Evolutionary conservation across 192 early-diverging fungal genomes (phyloP).

Genomic region (Umbelopsis ramanniana): DNA sequence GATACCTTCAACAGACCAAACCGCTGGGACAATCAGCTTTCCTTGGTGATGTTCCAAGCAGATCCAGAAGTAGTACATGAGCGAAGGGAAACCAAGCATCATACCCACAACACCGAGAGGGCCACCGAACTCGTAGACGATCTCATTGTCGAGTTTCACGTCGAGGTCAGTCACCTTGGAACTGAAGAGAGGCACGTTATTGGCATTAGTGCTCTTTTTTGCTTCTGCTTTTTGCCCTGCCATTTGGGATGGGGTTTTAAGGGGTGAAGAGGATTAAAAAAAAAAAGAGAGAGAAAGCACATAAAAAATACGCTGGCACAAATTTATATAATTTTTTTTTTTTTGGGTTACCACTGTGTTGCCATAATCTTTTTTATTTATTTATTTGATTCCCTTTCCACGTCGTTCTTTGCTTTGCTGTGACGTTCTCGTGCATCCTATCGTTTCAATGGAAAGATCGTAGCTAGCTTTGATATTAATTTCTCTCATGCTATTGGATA

Average conservation of each 20-base stretch:
- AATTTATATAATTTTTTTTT: conserved; percentile 23
- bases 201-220: neutral
- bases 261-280: neutral
- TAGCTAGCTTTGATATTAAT: too few relatives aligned
- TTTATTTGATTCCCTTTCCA: too few relatives aligned
- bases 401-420: too few relatives aligned
- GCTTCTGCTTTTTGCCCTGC: conserved; percentile 17
- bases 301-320: neutral
- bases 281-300: neutral
- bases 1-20: conserved; percentile 45
- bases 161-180: conserved; percentile 46
- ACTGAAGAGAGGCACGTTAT: conserved; percentile 39
- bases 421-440: too few relatives aligned
- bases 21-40: conserved; percentile 42
- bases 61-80: conserved; percentile 79
- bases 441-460: too few relatives aligned
- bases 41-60: conserved; percentile 73
- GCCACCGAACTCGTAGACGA: conserved; percentile 77
- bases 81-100: conserved; percentile 72
- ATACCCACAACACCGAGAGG: conserved; percentile 68
- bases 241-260: neutral
- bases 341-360: neutral
- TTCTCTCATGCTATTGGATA: too few relatives aligned
- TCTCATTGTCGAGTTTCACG: conserved; percentile 60
- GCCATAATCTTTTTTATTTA: too few relatives aligned